Percentiles rank a stretch among this genome's conserved stretches.
phyloP scores from a whole-genome alignment of 306 rosid genomes.

The Quercus aquifolioides region DNA sequence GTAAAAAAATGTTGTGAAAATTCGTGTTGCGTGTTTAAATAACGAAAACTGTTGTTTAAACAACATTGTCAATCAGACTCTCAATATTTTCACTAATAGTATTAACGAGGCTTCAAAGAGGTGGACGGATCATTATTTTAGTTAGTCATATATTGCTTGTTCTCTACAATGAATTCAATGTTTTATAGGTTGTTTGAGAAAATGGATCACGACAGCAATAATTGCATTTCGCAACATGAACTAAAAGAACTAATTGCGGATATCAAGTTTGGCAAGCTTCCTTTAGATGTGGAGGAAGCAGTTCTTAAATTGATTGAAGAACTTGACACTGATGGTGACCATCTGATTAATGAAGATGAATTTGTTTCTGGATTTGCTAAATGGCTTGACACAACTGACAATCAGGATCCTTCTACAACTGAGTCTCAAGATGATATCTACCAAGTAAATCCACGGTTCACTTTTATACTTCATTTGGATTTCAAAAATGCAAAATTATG shows the following conservation, averaged over 20 bases:
- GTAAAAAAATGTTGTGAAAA: too few species aligned
- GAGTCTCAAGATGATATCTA: slow-evolving; percentile 22
- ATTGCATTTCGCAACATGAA: slow-evolving; percentile 30
- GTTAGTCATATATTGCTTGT: neutral
- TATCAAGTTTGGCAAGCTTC: slow-evolving; percentile 21
- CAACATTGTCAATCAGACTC: too few species aligned
- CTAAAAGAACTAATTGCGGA: slow-evolving; percentile 24
- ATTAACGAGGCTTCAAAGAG: too few species aligned
- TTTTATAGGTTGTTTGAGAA: slow-evolving; percentile 35
- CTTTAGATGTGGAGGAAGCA: slow-evolving; percentile 35
- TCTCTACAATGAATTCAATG: neutral
- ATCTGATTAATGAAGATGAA: slow-evolving; percentile 24
- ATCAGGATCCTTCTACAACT: neutral
- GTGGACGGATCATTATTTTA: too few species aligned
- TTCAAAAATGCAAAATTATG: neutral
- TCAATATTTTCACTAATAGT: too few species aligned
- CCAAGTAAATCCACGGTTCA: slow-evolving; percentile 23
- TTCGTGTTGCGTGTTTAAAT: too few species aligned
- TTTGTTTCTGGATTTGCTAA: slow-evolving; percentile 27
- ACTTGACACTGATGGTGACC: slow-evolving; percentile 29
- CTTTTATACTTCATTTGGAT: neutral
- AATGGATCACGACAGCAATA: slow-evolving; percentile 23
- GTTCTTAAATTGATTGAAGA: slow-evolving; percentile 28
- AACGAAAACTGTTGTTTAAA: too few species aligned
- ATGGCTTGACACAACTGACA: slow-evolving; percentile 23